These are phyloP conservation scores for Claviceps maximensis DNA, from an alignment of 2,329 filamentous ascomycete species.

Conservation along the genomic window DNA sequence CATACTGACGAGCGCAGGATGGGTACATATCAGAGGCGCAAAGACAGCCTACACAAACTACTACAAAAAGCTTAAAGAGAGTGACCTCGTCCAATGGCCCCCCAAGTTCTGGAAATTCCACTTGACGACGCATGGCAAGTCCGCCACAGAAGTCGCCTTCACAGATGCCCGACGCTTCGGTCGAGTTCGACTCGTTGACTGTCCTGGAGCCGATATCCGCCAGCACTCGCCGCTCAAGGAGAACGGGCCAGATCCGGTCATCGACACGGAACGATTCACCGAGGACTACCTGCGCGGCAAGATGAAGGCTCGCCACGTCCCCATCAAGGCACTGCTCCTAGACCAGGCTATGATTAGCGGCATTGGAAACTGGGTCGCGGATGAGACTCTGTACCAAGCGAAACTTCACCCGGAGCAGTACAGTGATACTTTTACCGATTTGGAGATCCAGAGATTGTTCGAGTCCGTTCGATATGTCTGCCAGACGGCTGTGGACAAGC, in stretches of 20 bases:
- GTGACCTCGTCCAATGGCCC: conserved; percentile 58
- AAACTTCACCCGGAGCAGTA: conserved; percentile 87
- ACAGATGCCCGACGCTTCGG: conserved; percentile 70
- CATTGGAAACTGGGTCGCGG: conserved; percentile 94
- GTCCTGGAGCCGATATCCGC: conserved; percentile 61
- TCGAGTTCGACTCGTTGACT: conserved; percentile 71
- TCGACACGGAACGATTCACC: conserved; percentile 66
- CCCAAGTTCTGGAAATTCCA: conserved; percentile 84
- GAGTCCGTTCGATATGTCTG: conserved; percentile 66
- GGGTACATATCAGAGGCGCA: conserved; percentile 76
- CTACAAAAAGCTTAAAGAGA: conserved; percentile 56
- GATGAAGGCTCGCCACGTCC: conserved; percentile 64
- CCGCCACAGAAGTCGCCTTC: conserved; percentile 56
- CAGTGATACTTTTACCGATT: conserved; percentile 64
- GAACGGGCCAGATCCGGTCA: conserved; percentile 86
- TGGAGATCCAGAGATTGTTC: conserved; percentile 59
- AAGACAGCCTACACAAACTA: conserved; percentile 69
- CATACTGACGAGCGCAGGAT: conserved; percentile 33
- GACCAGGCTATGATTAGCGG: conserved; percentile 84
- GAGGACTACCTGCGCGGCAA: conserved; percentile 60
- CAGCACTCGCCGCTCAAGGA: conserved; percentile 68
- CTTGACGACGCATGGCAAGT: conserved; percentile 46
- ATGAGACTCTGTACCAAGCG: conserved; percentile 86
- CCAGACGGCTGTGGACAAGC: conserved; percentile 59
- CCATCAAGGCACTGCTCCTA: conserved; percentile 76